Base-by-base conservation (phyloP, 2,329 filamentous ascomycete genomes). In the Aspergillus sp. region DNA sequence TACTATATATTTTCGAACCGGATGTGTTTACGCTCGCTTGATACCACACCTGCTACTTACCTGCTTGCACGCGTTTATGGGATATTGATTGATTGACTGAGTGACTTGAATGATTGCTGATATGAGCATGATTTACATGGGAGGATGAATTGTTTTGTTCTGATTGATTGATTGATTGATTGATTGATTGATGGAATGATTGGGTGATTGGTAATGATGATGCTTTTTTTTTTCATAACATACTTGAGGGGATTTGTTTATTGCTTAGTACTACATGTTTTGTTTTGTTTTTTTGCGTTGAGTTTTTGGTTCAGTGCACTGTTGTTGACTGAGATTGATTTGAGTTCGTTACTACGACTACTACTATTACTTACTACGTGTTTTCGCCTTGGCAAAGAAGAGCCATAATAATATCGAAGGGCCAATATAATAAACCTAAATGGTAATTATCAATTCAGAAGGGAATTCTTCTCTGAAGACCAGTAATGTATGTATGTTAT, bases 21-120 rank as follows among this genome's bases (percentile, higher is more conserved):
- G 23, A 50, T 50, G 25, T 50, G 36, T 38, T 54, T 44, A 51
- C 38, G 13, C 32, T 59, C 41, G 39, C 55, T 61, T 47, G 30
- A 25, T 48, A 15, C 39, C n/a, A 30, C 25, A n/a, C 25, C 25
- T 50, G 47, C 44, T 42, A 10, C 39, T 27, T 27, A 27, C 25
- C 25, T 30, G 27, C 27, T 19, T 42, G n/a, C 39, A 50, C 47
- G 25, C 25, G 27, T 30, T 19, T 2, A 50, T 30, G 47, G 25
- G 47, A 32, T 32, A 50, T 50, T 30, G 15, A 50, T 32, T 32
- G 32, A 15, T 5, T 13, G 11, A 36, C 32, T 36, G 32, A 36
- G 32, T 36, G 32, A 36, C 6, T 11, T 36, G 10, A 36, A 36
- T 36, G 32, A 36, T 25, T 30, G 41, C 41, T 49, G 44, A 6